Evolutionary conservation across 371 early-diverging fungal species (phyloP).

Genomic region (Zopfochytrium polystomum): DNA sequence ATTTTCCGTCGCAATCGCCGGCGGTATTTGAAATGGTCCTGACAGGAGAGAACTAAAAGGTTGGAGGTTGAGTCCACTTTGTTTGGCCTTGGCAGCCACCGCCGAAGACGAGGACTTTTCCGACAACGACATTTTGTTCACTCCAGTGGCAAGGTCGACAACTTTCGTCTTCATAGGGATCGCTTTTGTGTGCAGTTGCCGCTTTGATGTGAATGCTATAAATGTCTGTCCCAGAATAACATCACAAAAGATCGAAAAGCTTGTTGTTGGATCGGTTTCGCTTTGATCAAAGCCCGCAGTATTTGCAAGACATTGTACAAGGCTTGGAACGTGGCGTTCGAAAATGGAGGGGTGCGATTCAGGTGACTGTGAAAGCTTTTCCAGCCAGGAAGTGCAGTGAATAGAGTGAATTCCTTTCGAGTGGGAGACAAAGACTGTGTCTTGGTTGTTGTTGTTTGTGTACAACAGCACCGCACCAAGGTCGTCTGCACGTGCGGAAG

Average conservation of each 20-base stretch:
- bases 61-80: too few species aligned
- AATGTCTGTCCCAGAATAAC: slow-evolving; percentile 8
- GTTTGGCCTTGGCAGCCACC: too few species aligned
- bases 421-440: slow-evolving; percentile 28
- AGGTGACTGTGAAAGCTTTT: slow-evolving; percentile 3
- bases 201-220: neutral
- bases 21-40: too few species aligned
- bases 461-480: too few species aligned
- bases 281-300: neutral
- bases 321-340: slow-evolving; percentile 4
- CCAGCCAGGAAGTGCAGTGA: slow-evolving; percentile 20
- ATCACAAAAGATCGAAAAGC: slow-evolving; percentile 8
- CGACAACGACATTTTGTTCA: too few species aligned
- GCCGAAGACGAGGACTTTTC: too few species aligned
- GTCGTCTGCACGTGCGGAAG: too few species aligned
- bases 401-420: slow-evolving; percentile 26
- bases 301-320: slow-evolving; percentile 19
- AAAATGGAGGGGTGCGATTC: neutral
- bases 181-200: slow-evolving; percentile 1
- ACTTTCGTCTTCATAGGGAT: neutral
- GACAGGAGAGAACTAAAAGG: too few species aligned
- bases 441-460: slow-evolving; percentile 31
- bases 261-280: neutral
- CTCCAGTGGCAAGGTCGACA: too few species aligned
- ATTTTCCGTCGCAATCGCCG: too few species aligned